Evolutionary conservation across 345 rosid species (phyloP), one percentile per base, ranked within the genome.

Genomic region (Viola odorata): DNA sequence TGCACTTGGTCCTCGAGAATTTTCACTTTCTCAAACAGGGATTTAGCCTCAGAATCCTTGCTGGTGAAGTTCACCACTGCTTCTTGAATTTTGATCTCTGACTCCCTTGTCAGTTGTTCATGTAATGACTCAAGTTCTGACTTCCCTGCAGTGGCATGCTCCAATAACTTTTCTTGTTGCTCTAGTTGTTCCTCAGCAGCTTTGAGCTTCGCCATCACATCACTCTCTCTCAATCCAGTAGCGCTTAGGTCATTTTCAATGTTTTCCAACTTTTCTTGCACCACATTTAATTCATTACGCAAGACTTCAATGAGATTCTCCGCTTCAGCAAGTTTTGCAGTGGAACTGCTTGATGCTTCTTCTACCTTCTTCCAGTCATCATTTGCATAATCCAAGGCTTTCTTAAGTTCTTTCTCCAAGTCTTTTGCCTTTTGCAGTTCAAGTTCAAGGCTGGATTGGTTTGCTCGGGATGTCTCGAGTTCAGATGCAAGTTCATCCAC

Each of bases 31-130:
- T 87, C 92, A 65, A 69, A 55, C 68, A 88, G 71, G 58, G 85
- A 78, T 64, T 77, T 84, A 12, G 82, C 88, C 81, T 94, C 96
- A 13, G 84, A 74, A 61, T 94, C 97, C 77, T 73, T 90, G 70
- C 64, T 77, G 64, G 82, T 73, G 81, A 85, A 71, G 62, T 68
- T 85, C 52, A 76, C 80, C 60, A 73, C 66, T 40, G 73, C 81
- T 75, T 90, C 90, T 68, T 80, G 81, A 62, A 88, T 74, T 77
- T 78, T 83, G 42, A 70, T 58, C 62, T 86, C 96, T 3, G 87
- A 81, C 64, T 94, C 95, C 75, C 76, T 82, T 36, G 78, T 70
- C 47, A 82, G 52, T 42, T 89, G 77, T 67, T 69, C 77, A 55
- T 88, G 86, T 47, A 64, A 77, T 17, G 82, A 73, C 72, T 85